Evolutionary conservation across 1,139 yeast genomes (phyloP).

Genomic region (Tardiomyces depauwii): DNA sequence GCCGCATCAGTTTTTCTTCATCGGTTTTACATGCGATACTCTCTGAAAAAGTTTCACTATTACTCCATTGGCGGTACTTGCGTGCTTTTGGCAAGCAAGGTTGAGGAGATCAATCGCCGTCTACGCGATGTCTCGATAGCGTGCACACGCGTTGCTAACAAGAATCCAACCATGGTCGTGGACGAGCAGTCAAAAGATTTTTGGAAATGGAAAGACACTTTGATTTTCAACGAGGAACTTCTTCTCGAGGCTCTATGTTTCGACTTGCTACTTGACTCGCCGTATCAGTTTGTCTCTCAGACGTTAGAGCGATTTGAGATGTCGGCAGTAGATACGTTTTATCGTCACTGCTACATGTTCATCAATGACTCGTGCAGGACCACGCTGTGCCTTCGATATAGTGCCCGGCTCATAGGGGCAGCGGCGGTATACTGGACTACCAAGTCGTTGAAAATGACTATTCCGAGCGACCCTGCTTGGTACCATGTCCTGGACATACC

Average conservation of each 20-base stretch:
- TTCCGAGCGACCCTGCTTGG: constrained; percentile 17
- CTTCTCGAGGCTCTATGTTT: constrained; percentile 39
- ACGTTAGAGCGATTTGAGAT: constrained; percentile 5
- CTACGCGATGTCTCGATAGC: constrained; percentile 36
- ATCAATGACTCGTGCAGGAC: constrained; percentile 31
- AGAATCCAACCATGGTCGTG: constrained; percentile 28
- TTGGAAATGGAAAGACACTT: constrained; percentile 40
- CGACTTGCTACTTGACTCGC: constrained; percentile 35
- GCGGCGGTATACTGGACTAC: constrained; percentile 30
- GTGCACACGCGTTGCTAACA: constrained; percentile 36
- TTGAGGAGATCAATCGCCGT: constrained; percentile 39
- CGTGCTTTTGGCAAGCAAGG: constrained; percentile 40
- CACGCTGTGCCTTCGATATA: constrained; percentile 21
- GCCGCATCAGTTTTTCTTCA: constrained; percentile 40
- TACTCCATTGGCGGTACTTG: constrained; percentile 38
- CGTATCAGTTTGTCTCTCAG: constrained; percentile 27
- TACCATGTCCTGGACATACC: constrained; percentile 16
- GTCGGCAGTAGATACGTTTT: constrained; percentile 15
- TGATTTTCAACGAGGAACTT: constrained; percentile 35
- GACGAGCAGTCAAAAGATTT: constrained; percentile 38
- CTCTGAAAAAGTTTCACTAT: constrained; percentile 30
- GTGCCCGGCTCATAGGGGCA: constrained; percentile 25
- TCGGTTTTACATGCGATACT: constrained; percentile 38
- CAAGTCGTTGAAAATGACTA: constrained; percentile 8
- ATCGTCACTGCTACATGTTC: constrained; percentile 27